Evolutionary conservation across 2,329 filamentous ascomycete species (phyloP).

Genomic region (Elsinoe necatrix): DNA sequence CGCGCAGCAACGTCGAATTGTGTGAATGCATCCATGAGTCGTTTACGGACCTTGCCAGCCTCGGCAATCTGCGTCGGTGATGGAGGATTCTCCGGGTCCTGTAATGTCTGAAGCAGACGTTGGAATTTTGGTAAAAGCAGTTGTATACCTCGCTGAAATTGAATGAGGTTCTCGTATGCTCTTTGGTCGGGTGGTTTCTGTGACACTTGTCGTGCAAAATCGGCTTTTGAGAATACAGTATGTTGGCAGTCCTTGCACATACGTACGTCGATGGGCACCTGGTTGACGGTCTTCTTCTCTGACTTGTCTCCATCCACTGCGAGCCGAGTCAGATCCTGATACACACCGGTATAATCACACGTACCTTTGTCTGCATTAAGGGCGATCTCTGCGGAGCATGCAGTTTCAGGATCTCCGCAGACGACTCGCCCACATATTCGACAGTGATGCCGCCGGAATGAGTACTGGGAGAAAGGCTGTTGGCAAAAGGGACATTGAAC

Average conservation of each 20-base stretch:
- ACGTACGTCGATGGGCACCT: conserved; percentile 68
- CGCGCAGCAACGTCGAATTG: conserved; percentile 80
- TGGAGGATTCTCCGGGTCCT: conserved; percentile 60
- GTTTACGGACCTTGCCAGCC: conserved; percentile 79
- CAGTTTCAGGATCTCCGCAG: conserved; percentile 77
- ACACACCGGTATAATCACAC: conserved; percentile 21
- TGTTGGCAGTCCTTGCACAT: conserved; percentile 86
- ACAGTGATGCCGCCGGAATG: conserved; percentile 89
- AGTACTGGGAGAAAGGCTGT: conserved; percentile 89
- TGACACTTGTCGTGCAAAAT: conserved; percentile 64
- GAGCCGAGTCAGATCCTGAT: too few relatives aligned
- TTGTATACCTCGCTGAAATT: conserved; percentile 82
- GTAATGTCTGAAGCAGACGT: conserved; percentile 61
- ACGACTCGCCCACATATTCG: conserved; percentile 88
- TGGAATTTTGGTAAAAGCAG: conserved; percentile 78
- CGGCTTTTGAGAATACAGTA: conserved; percentile 62
- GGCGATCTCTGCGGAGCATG: conserved; percentile 75
- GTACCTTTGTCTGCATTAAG: conserved; percentile 63
- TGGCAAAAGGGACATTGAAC: conserved; percentile 84
- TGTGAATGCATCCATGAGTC: conserved; percentile 77
- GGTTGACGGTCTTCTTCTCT: conserved; percentile 39
- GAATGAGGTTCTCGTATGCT: conserved; percentile 71
- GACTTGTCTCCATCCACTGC: conserved; percentile 27
- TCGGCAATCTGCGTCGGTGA: conserved; percentile 67
- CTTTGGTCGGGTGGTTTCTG: conserved; percentile 66